Evolutionary conservation across 768 basidiomycete genomes (phyloP).

Genomic region (Hemileccinum impolitum): DNA sequence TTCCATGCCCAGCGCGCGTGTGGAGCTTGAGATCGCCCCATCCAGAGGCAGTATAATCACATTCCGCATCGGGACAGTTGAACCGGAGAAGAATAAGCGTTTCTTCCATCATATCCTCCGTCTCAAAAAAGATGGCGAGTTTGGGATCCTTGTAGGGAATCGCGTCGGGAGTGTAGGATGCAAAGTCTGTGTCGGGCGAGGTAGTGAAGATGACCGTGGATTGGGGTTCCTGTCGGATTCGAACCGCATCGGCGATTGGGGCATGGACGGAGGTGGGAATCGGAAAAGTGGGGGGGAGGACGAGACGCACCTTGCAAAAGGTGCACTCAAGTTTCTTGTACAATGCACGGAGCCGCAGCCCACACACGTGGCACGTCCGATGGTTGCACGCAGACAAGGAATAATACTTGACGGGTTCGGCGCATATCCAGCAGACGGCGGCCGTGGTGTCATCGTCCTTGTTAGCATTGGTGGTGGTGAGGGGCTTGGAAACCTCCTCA

Average conservation of each 20-base stretch:
- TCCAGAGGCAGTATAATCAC: slow-evolving; percentile 78
- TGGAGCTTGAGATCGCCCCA: slow-evolving; percentile 92
- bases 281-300: too few species aligned
- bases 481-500: background rate
- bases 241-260: background rate
- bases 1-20: slow-evolving; percentile 68
- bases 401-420: slow-evolving; percentile 89
- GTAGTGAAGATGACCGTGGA: slow-evolving; percentile 69
- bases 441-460: slow-evolving; percentile 33
- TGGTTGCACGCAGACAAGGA: slow-evolving; percentile 90
- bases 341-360: slow-evolving; percentile 79
- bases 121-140: slow-evolving; percentile 83
- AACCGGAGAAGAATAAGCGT: slow-evolving; percentile 87
- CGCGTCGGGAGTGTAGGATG: slow-evolving; percentile 50
- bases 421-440: slow-evolving; percentile 85
- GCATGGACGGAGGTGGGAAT: background rate
- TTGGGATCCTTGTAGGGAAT: slow-evolving; percentile 68
- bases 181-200: slow-evolving; percentile 58
- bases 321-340: slow-evolving; percentile 95
- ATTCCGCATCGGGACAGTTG: slow-evolving; percentile 87
- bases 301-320: slow-evolving; percentile 81
- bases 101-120: slow-evolving; percentile 92
- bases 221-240: slow-evolving; percentile 59
- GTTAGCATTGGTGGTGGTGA: slow-evolving; percentile 4
- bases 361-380: slow-evolving; percentile 92